Evolutionary conservation across 2,329 filamentous ascomycete genomes (phyloP), one percentile per base, ranked within the genome.

Genomic region (Colletotrichum filicis): DNA sequence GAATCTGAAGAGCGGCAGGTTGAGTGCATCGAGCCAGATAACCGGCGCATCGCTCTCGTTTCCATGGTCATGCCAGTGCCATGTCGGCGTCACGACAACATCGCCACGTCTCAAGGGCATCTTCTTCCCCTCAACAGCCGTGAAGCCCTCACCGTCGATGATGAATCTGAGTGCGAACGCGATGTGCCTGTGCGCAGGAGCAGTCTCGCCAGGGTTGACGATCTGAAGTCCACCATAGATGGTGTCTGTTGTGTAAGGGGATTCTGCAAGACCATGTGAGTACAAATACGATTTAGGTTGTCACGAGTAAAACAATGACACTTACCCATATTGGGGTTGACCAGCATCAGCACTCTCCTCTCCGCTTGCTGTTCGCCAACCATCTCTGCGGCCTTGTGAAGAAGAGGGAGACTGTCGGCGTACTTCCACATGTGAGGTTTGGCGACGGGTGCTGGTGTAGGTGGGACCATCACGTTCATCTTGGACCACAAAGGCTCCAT

Each of bases 11-110:
- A 84, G 79, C 0, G 89, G 88, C 1, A 91, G 77, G 78, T 91
- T 87, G 1, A 91, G 78, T 4, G 85, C 87, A 76, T 91, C 89
- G 1, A 91, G 81, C 89, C 89, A 91, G 32, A 91, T 86, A 78
- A 90, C 86, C 0, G 88, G 87, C 1, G 82, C 82, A 1, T 82
- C 81, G 9, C 88, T 86, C 69, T 91, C 88, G 60, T 90, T 90
- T 3, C 89, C 89, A 69, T 91, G 89, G 72, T 91, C 89, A 73
- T 90, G 89, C 84, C 87, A 91, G 76, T 89, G 86, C 89, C 89
- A 91, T 0, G 84, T 86, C 0, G 88, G 89, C 0, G 89, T 91
- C 1, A 90, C 79, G 16, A 91, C 87, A 1, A 91, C 86, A 74
- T 91, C 89, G 9, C 88, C 88, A 2, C 85, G 82, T 24, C 82